Conservation (phyloP, 352 stramenopile species). For the Globisporangium lucens region DNA sequence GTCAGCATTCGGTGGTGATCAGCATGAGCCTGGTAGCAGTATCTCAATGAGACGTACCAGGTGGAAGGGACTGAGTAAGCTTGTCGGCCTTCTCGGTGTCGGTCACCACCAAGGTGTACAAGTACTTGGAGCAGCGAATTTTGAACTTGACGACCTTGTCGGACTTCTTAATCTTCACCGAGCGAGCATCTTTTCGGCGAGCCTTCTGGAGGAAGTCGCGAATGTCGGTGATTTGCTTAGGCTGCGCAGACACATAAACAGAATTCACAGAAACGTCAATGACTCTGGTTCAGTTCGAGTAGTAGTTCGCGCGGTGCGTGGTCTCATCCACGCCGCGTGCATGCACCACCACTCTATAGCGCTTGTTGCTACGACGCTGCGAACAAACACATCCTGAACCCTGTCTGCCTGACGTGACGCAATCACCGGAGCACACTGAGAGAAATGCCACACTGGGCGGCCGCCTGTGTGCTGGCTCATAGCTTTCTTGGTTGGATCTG, state of each 20-base stretch:
- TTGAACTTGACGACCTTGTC: slow-evolving; percentile 99
- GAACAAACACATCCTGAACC: slow-evolving; percentile 1
- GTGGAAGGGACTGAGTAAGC: slow-evolving; percentile 98
- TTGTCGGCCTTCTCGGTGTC: slow-evolving; percentile 99
- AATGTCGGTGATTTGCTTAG: slow-evolving; percentile 99
- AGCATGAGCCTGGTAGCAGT: not conserved
- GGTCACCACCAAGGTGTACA: slow-evolving; percentile 98
- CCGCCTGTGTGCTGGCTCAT: not conserved
- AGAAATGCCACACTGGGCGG: not conserved
- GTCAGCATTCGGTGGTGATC: not conserved
- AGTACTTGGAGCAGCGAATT: slow-evolving; percentile 98
- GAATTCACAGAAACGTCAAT: not conserved
- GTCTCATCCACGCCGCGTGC: not conserved
- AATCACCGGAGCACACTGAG: not conserved
- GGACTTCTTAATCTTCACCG: slow-evolving; percentile 99
- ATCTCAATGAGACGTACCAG: slow-evolving; percentile 59
- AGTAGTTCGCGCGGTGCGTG: not conserved
- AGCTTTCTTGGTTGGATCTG: not conserved
- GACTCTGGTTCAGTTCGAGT: not conserved
- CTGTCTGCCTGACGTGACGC: not conserved
- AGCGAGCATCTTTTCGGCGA: slow-evolving; percentile 96
- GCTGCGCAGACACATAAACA: slow-evolving; percentile 49
- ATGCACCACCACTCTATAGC: not conserved
- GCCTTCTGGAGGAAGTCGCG: slow-evolving; percentile 99
- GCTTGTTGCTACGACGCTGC: not conserved